Evolutionary conservation across 2,329 filamentous ascomycete genomes (phyloP), one percentile per base, ranked within the genome.

Genomic region (Fusarium decemcellulare): DNA sequence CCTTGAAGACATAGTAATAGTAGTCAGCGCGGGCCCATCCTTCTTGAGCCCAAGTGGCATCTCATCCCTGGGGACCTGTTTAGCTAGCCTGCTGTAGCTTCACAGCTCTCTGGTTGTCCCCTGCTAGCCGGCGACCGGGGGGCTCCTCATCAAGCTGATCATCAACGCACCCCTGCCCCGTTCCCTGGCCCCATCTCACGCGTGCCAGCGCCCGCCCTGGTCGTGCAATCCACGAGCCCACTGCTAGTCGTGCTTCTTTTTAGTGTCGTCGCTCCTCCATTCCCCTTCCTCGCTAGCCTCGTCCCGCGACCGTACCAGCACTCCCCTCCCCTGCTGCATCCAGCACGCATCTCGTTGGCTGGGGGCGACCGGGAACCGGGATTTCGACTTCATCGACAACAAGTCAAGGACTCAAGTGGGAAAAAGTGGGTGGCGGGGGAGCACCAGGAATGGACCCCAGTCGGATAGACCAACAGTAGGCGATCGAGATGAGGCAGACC

Each of bases 401-500:
- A 46, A n/a, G 12, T 4, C 8, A n/a, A 40, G 9, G 40, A 52
- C 37, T 40, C 37, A 18, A 40, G 12, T 15, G 37, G 23, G 23
- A 23, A 48, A 32, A n/a, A 52, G 48, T 40, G 39, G 48, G 36
- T 30, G 44, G 44, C 29, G 44, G 46, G 46, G 46, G 30, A 46
- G 27, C 43, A 23, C 23, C 43, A n/a, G 8, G n/a, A 23, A 18
- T 18, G 14, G 16, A 23, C 3, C 4, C 44, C 32, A 30, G 30
- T 10, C 14, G 29, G 30, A 34, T 34, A 23, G 37, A 40, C 51
- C 51, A 43, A 54, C 51, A n/a, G 51, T 40, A 27, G 40, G 36
- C 52, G 52, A 55, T 55, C 52, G 52, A 55, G 52, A 55, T 55
- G 52, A 55, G 15, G 27, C 15, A 34, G 27, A 32, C 29, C 44